These are phyloP conservation scores for Trametes sanguinea DNA, from an alignment of 768 basidiomycete species.

Conservation along the genomic window DNA sequence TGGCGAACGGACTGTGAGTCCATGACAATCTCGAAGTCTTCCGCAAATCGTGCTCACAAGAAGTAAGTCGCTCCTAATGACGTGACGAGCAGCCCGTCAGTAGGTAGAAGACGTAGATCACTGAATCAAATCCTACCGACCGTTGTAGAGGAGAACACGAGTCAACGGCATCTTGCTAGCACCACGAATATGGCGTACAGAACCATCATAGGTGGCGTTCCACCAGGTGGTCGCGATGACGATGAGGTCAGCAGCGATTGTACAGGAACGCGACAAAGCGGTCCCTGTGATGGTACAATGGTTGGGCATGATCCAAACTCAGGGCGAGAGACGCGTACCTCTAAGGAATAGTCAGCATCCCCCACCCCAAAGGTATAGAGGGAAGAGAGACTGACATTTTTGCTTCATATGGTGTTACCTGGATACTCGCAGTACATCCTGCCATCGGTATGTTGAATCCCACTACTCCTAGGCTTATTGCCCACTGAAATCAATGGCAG, in stretches of 20 bases:
- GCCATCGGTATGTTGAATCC: not conserved
- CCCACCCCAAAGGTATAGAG: too few species aligned
- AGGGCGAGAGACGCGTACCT: not conserved
- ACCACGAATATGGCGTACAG: not conserved
- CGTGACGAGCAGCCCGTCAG: too few species aligned
- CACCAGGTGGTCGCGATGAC: constrained; percentile 4
- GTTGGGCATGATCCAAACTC: too few species aligned
- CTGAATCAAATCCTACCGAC: not conserved
- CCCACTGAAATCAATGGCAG: not conserved
- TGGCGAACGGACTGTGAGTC: not conserved
- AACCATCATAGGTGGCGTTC: not conserved
- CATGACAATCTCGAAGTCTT: too few species aligned
- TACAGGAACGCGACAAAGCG: not conserved
- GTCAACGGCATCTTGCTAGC: not conserved
- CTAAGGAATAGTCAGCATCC: too few species aligned
- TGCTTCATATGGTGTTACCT: not conserved
- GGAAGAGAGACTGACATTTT: not conserved
- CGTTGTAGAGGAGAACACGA: not conserved
- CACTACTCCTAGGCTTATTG: not conserved
- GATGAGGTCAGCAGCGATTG: not conserved
- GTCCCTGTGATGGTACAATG: not conserved
- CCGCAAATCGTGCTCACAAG: not conserved
- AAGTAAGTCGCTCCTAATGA: not conserved
- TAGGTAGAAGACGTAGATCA: too few species aligned
- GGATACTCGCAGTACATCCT: not conserved